Evolutionary conservation across 192 early-diverging fungal species (phyloP).

Genomic region (Coemansia sp.): DNA sequence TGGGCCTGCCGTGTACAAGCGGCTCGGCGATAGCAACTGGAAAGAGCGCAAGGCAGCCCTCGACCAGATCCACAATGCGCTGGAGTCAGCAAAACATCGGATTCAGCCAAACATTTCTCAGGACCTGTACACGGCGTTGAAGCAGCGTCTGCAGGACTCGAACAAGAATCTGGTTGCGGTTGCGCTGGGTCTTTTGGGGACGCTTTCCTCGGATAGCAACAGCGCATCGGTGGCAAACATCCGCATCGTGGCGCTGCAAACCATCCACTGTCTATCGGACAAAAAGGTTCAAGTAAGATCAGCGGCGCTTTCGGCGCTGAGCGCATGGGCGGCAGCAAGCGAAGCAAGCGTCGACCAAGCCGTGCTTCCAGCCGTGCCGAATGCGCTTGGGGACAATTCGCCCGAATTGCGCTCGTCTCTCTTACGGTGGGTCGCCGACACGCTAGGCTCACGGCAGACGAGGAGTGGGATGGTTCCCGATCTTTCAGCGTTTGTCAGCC

Average conservation of each 20-base stretch:
- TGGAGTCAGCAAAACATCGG: conserved; percentile 77
- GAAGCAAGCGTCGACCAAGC: conserved; percentile 65
- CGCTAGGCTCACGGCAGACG: conserved; percentile 52
- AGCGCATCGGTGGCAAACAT: conserved; percentile 76
- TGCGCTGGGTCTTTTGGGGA: conserved; percentile 79
- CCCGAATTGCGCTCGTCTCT: conserved; percentile 88
- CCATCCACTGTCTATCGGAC: conserved; percentile 78
- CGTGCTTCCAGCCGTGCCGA: conserved; percentile 61
- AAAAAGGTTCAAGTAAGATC: conserved; percentile 86
- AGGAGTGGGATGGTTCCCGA: conserved; percentile 58
- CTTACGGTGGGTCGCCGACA: conserved; percentile 74
- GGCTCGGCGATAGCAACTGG: conserved; percentile 78
- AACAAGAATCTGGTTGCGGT: conserved; percentile 87
- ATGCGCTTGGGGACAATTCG: conserved; percentile 73
- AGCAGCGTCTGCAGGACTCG: conserved; percentile 79
- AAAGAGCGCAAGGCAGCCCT: conserved; percentile 89
- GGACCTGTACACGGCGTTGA: conserved; percentile 80
- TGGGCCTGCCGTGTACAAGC: conserved; percentile 59
- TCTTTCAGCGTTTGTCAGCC: conserved; percentile 61
- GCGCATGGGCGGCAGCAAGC: conserved; percentile 66
- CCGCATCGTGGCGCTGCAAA: conserved; percentile 66
- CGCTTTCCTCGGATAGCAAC: conserved; percentile 78
- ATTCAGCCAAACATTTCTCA: conserved; percentile 74
- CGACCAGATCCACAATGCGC: conserved; percentile 73
- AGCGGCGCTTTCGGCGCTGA: conserved; percentile 72